Base-by-base conservation (phyloP, 495 filamentous ascomycete species). In the Glarea lozoyensis region DNA sequence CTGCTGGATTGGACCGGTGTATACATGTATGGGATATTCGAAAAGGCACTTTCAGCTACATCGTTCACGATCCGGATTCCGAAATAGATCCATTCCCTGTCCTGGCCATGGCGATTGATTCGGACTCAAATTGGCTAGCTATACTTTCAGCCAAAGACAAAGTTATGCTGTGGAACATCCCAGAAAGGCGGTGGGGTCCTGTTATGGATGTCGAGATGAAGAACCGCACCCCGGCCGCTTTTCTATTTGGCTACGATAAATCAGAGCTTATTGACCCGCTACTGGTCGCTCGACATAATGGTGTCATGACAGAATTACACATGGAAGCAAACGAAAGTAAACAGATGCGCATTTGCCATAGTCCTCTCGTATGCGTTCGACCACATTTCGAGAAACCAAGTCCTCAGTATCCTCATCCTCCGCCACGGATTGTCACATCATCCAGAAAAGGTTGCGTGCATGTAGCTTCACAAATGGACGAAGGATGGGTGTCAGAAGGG, bases 1-100 rank as follows among this genome's bases (percentile, higher is more conserved):
- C 79, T 4, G 66, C 84, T 30, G 78, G 76, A 1, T 59, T 85
- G 5, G 82, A 86, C 49, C 64, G 81, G 40, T 58, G 63, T 10
- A 73, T 83, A 17, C 67, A 72, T 21, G 57, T 85, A 0, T 79
- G 78, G 72, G 62, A 79, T 54, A 50, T 79, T 11, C 73, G 67
- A 29, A 43, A 54, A 18, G 58, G 64, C n/a, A 44, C 59, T 0
- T 55, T 49, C 3, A 63, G 50, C 25, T 60, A 62, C 37, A 49
- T 72, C 0, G 37, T 68, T 18, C 59, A 58, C 18, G 63, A 70
- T 41, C 47, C 58, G 6, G 45, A 36, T n/a, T 23, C 49, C 30
- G 33, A 40, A 10, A 43, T 49, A 34, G 60, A 65, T 19, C 65
- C 57, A 2, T 81, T 68, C 62, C 82, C 82, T 10, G 63, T 86